A percentile compares a stretch with the other conserved stretches of the same genome.
phyloP scores from a whole-genome alignment of 352 stramenopile species.

The Thraustochytrium striatum region DNA sequence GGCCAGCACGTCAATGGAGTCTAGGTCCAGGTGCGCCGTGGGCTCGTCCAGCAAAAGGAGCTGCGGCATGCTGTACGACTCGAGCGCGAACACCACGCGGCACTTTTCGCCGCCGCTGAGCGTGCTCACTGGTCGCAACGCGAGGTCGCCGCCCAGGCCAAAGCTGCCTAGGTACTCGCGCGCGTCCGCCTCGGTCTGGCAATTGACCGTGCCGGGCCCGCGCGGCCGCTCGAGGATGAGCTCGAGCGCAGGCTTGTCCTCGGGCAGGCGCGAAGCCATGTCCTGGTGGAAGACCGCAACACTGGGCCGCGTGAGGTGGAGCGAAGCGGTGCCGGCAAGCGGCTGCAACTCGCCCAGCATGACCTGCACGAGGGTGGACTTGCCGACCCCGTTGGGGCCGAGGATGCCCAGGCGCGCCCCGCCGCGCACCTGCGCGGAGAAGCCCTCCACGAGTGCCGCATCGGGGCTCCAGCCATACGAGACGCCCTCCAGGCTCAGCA shows the following conservation, averaged over 20 bases:
- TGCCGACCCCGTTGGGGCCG: conserved; percentile 88
- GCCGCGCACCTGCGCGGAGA: conserved; percentile 56
- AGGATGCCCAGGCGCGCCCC: conserved; percentile 78
- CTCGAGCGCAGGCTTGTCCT: conserved; percentile 9
- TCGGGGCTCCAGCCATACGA: conserved; percentile 5
- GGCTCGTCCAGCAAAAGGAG: conserved; percentile 84
- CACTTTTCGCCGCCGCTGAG: conserved; percentile 90
- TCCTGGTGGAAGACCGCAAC: conserved; percentile 56
- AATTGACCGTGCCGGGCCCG: conserved; percentile 38
- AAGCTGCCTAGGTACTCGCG: conserved; percentile 81
- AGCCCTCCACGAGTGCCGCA: neutral
- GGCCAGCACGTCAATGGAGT: conserved; percentile 80
- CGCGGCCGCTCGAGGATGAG: conserved; percentile 38
- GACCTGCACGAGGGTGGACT: conserved; percentile 75
- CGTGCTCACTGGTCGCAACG: conserved; percentile 82
- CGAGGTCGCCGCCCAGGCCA: conserved; percentile 79
- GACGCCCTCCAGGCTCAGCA: conserved; percentile 9
- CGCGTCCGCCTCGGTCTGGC: conserved; percentile 42
- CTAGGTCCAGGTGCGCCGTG: conserved; percentile 85
- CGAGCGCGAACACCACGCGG: conserved; percentile 68
- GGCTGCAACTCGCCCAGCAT: conserved; percentile 55
- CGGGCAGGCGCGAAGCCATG: conserved; percentile 39
- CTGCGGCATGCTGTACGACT: conserved; percentile 68
- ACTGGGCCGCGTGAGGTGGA: conserved; percentile 71
- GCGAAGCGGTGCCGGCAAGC: conserved; percentile 61